Base-by-base conservation (phyloP, 176 grass and related monocot species). In the Phoenix roebelenii region DNA sequence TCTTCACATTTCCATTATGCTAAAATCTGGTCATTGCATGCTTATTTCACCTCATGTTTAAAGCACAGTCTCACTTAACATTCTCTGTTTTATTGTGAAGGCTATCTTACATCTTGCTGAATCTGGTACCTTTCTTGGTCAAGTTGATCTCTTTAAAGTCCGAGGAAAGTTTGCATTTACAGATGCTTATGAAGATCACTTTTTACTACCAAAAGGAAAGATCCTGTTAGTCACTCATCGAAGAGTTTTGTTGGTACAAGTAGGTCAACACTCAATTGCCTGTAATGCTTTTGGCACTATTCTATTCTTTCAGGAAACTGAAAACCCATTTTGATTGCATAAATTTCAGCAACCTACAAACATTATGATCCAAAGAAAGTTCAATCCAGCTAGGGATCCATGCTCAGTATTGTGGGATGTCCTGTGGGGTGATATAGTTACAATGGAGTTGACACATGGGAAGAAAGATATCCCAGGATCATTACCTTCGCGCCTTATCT, bases 61-160 rank as follows among this genome's bases (percentile, higher is more conserved):
- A 44, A 44, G 18, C 22, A 20, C 9, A 22, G 23, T 18, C 18
- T 56, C 1, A 22, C 9, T 56, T 23, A 2, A 12, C 14, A 12
- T 22, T 1, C 23, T 56, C 54, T 49, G 5, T 32, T 50, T 61
- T 54, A 30, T 49, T 77, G n/a, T 95, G 71, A 83, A 97, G 92
- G 78, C 70, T 77, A 85, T 97, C 53, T 76, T 97, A 61, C 92
- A 97, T 50, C 66, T 97, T 69, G 92, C 92, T 75, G 92, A 97
- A 82, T 97, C 60, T 76, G 87, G 78, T 63, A 82, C 84, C 7
- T 91, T 97, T 72, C 74, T 97, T 73, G 92, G 92, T 48, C 92
- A 97, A 97, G 88, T 97, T 72, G 92, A 97, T 64, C 76, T 97
- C 66, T 97, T 97, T 59, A 97, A 97, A 88, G 77, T 97, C 30